Evolutionary conservation across 208 protist species (phyloP).

Genomic region (Trypanosoma scelopori): DNA sequence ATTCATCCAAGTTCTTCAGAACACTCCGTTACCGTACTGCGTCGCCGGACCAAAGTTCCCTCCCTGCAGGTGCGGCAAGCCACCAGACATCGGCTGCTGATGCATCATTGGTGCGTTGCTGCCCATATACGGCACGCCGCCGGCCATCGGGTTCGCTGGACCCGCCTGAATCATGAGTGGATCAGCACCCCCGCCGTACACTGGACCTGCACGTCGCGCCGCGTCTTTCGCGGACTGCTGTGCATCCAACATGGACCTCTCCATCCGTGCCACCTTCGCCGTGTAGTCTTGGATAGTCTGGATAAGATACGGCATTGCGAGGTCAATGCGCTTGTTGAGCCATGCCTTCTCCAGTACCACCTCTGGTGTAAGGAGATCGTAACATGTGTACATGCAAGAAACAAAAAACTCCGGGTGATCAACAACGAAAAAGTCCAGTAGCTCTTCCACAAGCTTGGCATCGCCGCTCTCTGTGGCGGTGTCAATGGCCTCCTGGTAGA

Average conservation of each 20-base stretch:
- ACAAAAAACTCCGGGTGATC: conserved; percentile 95
- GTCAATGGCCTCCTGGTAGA: conserved; percentile 98
- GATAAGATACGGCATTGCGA: conserved; percentile 99
- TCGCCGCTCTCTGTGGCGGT: conserved; percentile 96
- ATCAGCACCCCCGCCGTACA: conserved; percentile 29
- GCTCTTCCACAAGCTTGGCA: conserved; percentile 86
- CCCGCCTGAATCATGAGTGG: conserved; percentile 80
- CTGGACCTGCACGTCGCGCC: conserved; percentile 55
- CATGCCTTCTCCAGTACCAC: conserved; percentile 99
- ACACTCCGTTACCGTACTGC: conserved; percentile 65
- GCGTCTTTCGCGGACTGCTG: conserved; percentile 87
- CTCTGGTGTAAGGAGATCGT: conserved; percentile 94
- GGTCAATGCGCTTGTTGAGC: conserved; percentile 96
- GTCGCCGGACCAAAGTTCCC: conserved; percentile 41
- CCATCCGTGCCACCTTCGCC: conserved; percentile 80
- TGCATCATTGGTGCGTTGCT: conserved; percentile 23
- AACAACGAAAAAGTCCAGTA: conserved; percentile 98
- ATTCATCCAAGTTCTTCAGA: conserved; percentile 33
- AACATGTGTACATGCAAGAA: conserved; percentile 97
- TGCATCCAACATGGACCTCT: conserved; percentile 77
- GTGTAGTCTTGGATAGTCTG: conserved; percentile 96
- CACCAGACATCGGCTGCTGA: conserved; percentile 31
- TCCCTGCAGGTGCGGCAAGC: conserved; percentile 15
- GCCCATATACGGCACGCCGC: conserved; percentile 14
- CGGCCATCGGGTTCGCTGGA: conserved; percentile 28